phyloP scores from a whole-genome alignment of 257 asterid genomes.

The Apocynum venetum region DNA sequence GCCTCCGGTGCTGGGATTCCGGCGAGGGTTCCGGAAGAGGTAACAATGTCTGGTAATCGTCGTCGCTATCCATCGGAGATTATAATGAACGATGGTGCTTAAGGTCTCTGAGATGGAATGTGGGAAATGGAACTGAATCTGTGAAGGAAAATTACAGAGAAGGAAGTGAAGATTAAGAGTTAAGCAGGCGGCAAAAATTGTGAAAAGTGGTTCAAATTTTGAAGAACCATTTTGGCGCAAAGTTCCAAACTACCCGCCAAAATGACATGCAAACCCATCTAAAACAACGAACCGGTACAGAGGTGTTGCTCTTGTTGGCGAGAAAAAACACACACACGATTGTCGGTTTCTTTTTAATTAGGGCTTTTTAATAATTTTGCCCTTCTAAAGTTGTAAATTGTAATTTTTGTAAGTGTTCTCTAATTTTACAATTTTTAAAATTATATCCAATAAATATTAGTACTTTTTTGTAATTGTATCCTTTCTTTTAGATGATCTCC shows the following conservation, averaged over 20 bases:
- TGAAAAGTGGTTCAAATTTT: conserved; percentile 3
- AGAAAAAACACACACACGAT: no score
- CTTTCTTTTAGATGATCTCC: no score
- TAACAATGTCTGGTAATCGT: conserved; percentile 46
- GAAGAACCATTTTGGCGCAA: conserved; percentile 12
- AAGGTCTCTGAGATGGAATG: neutral
- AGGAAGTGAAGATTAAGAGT: neutral
- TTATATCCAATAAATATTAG: no score
- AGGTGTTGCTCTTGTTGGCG: neutral
- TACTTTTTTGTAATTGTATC: no score
- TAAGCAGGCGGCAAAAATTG: conserved; percentile 19
- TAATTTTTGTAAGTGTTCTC: no score
- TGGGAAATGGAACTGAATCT: neutral
- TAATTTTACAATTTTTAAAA: no score
- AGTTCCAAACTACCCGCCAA: conserved; percentile 12
- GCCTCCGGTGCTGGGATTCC: conserved; percentile 40
- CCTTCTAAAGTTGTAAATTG: no score
- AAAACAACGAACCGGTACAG: neutral
- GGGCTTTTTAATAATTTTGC: no score
- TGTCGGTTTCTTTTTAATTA: no score
- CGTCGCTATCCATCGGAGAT: conserved; percentile 68
- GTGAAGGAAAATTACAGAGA: neutral
- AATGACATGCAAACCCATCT: neutral
- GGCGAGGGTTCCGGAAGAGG: conserved; percentile 37
- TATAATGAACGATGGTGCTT: neutral